Conservation (phyloP, 2,329 filamentous ascomycete species). For the Ophiostoma populinum region DNA sequence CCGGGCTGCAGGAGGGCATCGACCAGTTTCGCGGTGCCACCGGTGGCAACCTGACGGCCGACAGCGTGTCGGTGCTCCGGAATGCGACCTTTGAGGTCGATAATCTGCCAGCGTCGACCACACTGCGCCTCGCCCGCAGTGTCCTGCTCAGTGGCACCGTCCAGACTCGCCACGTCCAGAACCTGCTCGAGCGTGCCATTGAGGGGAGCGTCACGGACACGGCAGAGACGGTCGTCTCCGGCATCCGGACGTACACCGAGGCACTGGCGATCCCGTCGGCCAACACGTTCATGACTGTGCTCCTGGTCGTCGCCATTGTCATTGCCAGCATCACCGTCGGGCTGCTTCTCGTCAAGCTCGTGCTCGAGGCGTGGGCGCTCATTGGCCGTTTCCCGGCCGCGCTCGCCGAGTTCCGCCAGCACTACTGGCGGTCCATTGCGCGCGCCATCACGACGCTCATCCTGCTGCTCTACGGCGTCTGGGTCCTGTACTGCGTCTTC, state of each 20-base stretch:
- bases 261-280: constrained; percentile 69
- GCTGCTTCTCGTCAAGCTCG: constrained; percentile 77
- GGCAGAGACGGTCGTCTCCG: constrained; percentile 38
- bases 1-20: constrained; percentile 61
- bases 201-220: constrained; percentile 25
- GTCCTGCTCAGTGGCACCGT: constrained; percentile 26
- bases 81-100: constrained; percentile 61
- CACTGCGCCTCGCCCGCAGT: constrained; percentile 38
- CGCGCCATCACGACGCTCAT: constrained; percentile 83
- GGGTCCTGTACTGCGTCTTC: constrained; percentile 91
- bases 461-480: constrained; percentile 79
- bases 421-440: constrained; percentile 88
- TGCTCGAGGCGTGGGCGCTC: constrained; percentile 83
- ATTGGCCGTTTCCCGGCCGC: constrained; percentile 70
- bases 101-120: constrained; percentile 30
- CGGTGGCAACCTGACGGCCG: constrained; percentile 70
- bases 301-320: constrained; percentile 75
- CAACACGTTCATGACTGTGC: constrained; percentile 91
- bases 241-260: constrained; percentile 71
- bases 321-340: constrained; percentile 70
- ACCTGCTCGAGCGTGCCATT: constrained; percentile 25
- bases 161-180: constrained; percentile 3
- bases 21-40: constrained; percentile 67
- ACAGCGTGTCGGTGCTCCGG: constrained; percentile 56
- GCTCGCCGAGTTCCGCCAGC: constrained; percentile 72